Percentiles rank a stretch among this genome's conserved stretches.
phyloP scores from a whole-genome alignment of 305 asterid species.

The Plantago lanceolata region DNA sequence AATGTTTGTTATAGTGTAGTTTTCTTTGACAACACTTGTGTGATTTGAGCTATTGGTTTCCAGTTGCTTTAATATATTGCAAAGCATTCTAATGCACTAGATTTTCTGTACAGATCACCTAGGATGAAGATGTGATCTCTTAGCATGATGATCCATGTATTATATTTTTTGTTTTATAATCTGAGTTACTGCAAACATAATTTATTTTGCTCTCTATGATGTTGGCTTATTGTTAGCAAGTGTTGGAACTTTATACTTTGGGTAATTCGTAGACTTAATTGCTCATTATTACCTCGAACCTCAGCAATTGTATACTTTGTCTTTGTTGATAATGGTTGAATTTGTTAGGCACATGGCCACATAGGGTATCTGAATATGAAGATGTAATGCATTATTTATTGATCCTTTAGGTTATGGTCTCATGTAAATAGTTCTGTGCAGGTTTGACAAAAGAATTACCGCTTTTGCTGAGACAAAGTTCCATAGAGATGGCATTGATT shows the following conservation, averaged over 20 bases:
- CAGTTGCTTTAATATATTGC: background rate
- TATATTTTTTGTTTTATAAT: too few relatives aligned
- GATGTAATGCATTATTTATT: slow-evolving; percentile 8
- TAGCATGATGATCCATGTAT: too few relatives aligned
- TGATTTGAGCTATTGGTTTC: background rate
- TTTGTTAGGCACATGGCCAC: background rate
- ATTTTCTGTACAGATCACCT: background rate
- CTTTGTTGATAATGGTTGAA: background rate
- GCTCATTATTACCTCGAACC: too few relatives aligned
- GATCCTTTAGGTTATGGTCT: slow-evolving; percentile 20
- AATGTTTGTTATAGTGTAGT: background rate
- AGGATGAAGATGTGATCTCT: background rate
- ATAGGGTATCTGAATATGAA: slow-evolving; percentile 7
- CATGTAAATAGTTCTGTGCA: slow-evolving; percentile 34
- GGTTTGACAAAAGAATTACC: slow-evolving; percentile 97
- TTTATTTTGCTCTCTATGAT: too few relatives aligned
- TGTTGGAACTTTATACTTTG: too few relatives aligned
- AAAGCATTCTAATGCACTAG: background rate
- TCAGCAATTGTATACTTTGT: background rate
- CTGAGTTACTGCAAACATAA: too few relatives aligned
- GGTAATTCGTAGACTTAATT: too few relatives aligned
- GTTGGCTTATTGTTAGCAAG: too few relatives aligned
- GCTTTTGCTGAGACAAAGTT: slow-evolving; percentile 92
- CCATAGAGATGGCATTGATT: slow-evolving; percentile 76
- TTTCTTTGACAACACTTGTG: background rate